Evolutionary conservation across 73 alveolate genomes (phyloP).

Genomic region (Tetrahymena malaccensis): DNA sequence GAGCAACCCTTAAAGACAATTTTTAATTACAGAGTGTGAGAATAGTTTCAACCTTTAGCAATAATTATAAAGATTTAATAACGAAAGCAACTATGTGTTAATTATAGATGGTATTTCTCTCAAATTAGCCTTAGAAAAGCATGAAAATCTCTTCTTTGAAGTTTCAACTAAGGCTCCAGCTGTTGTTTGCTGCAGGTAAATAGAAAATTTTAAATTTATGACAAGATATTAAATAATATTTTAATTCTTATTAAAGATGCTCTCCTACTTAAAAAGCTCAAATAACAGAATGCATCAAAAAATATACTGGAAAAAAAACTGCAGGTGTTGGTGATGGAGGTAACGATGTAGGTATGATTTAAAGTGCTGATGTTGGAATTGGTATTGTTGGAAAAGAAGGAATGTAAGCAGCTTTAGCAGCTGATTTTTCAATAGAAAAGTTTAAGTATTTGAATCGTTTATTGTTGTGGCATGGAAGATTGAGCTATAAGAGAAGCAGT

Average conservation of each 20-base stretch:
- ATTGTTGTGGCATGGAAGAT: conserved; percentile 87
- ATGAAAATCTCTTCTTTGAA: conserved; percentile 50
- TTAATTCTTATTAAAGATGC: conserved; percentile 14
- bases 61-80: background rate
- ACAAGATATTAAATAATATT: background rate
- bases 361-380: conserved; percentile 82
- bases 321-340: conserved; percentile 94
- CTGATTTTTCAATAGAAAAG: conserved; percentile 68
- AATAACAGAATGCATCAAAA: conserved; percentile 42
- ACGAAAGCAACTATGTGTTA: background rate
- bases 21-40: background rate
- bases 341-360: conserved; percentile 91
- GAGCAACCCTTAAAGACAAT: background rate
- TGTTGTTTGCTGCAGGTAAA: conserved; percentile 53
- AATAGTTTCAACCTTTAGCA: background rate
- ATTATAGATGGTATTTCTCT: conserved; percentile 35
- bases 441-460: conserved; percentile 63
- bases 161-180: conserved; percentile 59
- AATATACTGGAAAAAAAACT: conserved; percentile 41
- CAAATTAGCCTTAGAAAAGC: conserved; percentile 14
- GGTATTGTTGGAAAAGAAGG: conserved; percentile 96
- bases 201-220: background rate
- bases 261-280: conserved; percentile 65
- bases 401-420: conserved; percentile 83
- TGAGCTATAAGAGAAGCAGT: conserved; percentile 71